Conservation (phyloP, 2,329 filamentous ascomycete species). For the Meredithiella fracta region DNA sequence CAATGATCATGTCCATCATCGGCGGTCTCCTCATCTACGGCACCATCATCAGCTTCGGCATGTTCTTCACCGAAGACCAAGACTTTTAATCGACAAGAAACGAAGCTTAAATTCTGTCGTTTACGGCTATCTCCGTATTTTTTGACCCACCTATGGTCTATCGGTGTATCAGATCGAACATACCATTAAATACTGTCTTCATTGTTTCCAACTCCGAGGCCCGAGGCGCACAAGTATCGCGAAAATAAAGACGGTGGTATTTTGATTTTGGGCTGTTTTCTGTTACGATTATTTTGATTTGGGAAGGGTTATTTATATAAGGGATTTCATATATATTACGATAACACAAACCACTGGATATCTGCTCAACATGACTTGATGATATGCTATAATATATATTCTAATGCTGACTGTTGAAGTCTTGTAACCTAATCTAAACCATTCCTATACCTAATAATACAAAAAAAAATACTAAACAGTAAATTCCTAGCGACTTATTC, state of each 20-base stretch:
- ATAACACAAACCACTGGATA: too few relatives aligned
- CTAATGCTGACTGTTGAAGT: not conserved
- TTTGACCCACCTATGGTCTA: not conserved
- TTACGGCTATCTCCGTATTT: not conserved
- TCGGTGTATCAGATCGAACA: not conserved
- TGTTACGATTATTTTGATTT: not conserved
- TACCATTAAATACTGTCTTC: not conserved
- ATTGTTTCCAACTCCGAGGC: not conserved
- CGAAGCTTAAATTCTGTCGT: not conserved
- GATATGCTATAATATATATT: not conserved
- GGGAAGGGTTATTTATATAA: not conserved
- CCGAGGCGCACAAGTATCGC: too few relatives aligned
- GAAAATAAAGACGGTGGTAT: too few relatives aligned
- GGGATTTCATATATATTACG: not conserved
- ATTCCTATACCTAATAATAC: too few relatives aligned
- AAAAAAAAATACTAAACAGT: too few relatives aligned
- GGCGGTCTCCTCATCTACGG: conserved; percentile 91
- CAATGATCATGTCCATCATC: conserved; percentile 88
- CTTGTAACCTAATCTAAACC: not conserved
- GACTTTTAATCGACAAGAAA: conserved; percentile 50
- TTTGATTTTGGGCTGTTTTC: too few relatives aligned
- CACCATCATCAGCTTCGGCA: conserved; percentile 92
- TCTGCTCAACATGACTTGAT: not conserved
- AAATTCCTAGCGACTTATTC: not conserved
- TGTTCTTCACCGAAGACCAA: conserved; percentile 97